phyloP scores from a whole-genome alignment of 257 asterid genomes.

The Solanum chmielewskii region DNA sequence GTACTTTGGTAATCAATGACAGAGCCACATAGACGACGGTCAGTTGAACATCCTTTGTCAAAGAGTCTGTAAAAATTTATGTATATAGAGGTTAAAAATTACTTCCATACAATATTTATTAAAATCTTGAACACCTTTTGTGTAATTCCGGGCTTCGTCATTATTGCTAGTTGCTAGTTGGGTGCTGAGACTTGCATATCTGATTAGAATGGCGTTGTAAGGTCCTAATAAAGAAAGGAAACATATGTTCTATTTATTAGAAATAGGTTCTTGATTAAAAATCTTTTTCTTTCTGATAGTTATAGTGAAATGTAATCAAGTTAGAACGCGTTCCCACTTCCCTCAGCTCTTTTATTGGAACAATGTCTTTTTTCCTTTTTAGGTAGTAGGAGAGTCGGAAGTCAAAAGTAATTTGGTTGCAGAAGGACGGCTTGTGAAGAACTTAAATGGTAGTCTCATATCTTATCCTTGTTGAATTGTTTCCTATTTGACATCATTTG shows the following conservation, averaged over 20 bases:
- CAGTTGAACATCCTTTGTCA: not conserved
- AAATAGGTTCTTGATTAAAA: not conserved
- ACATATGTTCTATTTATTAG: not conserved
- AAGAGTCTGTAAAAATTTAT: not conserved
- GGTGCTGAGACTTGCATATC: not conserved
- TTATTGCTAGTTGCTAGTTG: not conserved
- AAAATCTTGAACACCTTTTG: not conserved
- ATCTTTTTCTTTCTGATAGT: not conserved
- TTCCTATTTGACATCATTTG: not conserved
- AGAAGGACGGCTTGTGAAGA: not conserved
- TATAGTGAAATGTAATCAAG: not conserved
- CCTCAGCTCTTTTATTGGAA: not conserved
- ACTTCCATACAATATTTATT: not conserved
- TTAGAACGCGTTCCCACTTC: not conserved
- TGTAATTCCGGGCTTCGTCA: not conserved
- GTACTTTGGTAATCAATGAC: not conserved
- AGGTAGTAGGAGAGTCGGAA: not conserved
- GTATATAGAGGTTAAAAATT: not conserved
- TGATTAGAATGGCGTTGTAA: not conserved
- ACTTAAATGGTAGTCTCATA: not conserved
- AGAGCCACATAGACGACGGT: not conserved
- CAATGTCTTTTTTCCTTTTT: not conserved
- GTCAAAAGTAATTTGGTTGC: not conserved
- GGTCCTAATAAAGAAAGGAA: not conserved
- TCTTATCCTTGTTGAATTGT: not conserved